Base-by-base conservation (phyloP, 345 rosid species). In the Eucalyptus urophylla region DNA sequence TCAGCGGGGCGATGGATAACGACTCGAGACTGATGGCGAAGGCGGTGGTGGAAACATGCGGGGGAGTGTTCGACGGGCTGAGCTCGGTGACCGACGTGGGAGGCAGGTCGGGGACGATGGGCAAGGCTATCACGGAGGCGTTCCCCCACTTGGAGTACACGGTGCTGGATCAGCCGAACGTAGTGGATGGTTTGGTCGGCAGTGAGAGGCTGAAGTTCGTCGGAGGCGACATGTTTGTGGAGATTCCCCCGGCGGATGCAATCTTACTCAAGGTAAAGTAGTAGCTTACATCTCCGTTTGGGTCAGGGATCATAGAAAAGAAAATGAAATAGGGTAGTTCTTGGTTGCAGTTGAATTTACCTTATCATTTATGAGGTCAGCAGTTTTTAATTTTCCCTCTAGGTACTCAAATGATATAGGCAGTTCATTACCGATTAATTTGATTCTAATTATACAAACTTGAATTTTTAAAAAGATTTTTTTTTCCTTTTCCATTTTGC, bases 191-290 rank as follows among this genome's bases (percentile, higher is more conserved):
- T 33, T 87, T 89, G 87, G 58, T 87, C 62, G 93, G 89, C 3
- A 45, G 43, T 10, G 47, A 60, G 9, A 92, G 92, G 81, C 37
- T 93, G 88, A 91, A 67, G 43, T 94, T 50, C 50, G 62, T 92
- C 25, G 91, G 50, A 54, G 94, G 95, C 4, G 90, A 93, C 86
- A 92, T 94, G 95, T 90, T 93, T 65, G 56, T 81, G 37, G 50
- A 65, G 9, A 53, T 93, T 58, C 94, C 95, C 11, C 29, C 92
- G 1, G 93, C 92, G 13, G 88, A 94, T 86, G 90, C 89, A 49
- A 3, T 91, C 49, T 3, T 92, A 8, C 33, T 94, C 1, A 92
- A 92, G 94, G 94, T 92, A 54, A 54, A 54, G 60, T 54, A 60
- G 8, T 29, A 31, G 47, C 44, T 8, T 14, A n/a, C 29, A 15